Evolutionary conservation across 2,329 filamentous ascomycete genomes (phyloP).

Genomic region (Aspergillus unguis): DNA sequence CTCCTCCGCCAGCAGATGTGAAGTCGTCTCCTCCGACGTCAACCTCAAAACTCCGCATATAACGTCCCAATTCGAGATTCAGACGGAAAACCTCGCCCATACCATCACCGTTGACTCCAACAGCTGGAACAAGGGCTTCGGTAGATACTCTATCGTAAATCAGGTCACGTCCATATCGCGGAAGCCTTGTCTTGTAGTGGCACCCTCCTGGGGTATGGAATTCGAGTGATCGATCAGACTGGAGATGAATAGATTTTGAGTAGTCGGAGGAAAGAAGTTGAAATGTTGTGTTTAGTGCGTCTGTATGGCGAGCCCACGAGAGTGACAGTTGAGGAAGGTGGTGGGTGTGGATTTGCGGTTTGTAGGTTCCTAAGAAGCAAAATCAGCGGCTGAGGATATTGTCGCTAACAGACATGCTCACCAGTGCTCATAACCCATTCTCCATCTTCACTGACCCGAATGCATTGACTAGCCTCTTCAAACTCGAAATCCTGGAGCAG

Average conservation of each 20-base stretch:
- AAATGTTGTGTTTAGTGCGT: slow-evolving; percentile 87
- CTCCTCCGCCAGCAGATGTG: slow-evolving; percentile 61
- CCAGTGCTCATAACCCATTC: slow-evolving; percentile 97
- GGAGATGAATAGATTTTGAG: slow-evolving; percentile 88
- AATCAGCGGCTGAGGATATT: not conserved
- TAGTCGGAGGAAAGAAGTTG: slow-evolving; percentile 85
- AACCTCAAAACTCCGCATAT: slow-evolving; percentile 90
- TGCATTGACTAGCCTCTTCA: slow-evolving; percentile 87
- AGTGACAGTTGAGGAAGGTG: slow-evolving; percentile 88
- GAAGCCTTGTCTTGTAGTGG: slow-evolving; percentile 85
- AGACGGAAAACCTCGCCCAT: slow-evolving; percentile 89
- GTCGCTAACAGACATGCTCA: slow-evolving; percentile 34
- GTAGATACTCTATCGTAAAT: slow-evolving; percentile 77
- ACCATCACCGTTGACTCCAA: slow-evolving; percentile 80
- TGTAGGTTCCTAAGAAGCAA: slow-evolving; percentile 54
- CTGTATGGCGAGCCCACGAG: slow-evolving; percentile 90
- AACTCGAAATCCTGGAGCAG: slow-evolving; percentile 97
- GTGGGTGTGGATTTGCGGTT: slow-evolving; percentile 91
- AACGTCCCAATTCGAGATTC: slow-evolving; percentile 86
- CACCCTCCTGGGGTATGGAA: slow-evolving; percentile 87
- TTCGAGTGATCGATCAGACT: slow-evolving; percentile 85
- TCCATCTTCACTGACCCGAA: slow-evolving; percentile 88
- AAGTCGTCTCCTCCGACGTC: slow-evolving; percentile 84
- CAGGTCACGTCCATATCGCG: slow-evolving; percentile 86
- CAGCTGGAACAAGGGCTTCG: slow-evolving; percentile 81